phyloP scores from a whole-genome alignment of 208 protist genomes.

The Leishmania tarentolae region DNA sequence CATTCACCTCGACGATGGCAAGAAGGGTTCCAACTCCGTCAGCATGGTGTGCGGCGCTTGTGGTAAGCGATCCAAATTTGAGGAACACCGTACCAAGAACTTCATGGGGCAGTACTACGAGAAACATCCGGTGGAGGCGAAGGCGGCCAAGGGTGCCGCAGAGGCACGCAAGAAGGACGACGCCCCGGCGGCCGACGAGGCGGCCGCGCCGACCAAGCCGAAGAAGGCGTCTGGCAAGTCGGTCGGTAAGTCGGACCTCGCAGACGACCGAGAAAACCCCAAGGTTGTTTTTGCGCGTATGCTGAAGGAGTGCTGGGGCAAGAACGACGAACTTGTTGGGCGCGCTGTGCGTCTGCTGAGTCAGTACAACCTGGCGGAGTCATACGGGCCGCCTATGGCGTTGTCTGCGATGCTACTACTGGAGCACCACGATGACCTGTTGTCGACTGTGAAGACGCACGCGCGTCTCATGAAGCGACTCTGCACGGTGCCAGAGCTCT shows the following conservation, averaged over 20 bases:
- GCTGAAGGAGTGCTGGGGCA: slow-evolving; percentile 46
- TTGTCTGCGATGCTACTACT: slow-evolving; percentile 51
- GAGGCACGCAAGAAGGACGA: slow-evolving; percentile 44
- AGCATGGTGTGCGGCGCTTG: slow-evolving; percentile 78
- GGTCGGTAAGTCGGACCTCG: slow-evolving; percentile 32
- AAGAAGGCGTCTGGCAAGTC: slow-evolving; percentile 24
- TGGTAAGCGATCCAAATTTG: slow-evolving; percentile 45
- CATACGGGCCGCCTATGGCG: slow-evolving; percentile 47
- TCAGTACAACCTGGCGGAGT: slow-evolving; percentile 77
- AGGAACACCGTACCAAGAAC: slow-evolving; percentile 53
- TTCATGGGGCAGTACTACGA: slow-evolving; percentile 73
- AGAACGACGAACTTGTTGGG: slow-evolving; percentile 42
- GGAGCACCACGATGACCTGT: slow-evolving; percentile 43
- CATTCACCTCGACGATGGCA: slow-evolving; percentile 48
- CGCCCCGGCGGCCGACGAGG: slow-evolving; percentile 23
- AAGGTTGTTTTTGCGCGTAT: slow-evolving; percentile 43
- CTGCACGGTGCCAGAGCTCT: slow-evolving; percentile 59
- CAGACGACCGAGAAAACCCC: slow-evolving; percentile 46
- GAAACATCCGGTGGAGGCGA: slow-evolving; percentile 64
- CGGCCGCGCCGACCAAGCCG: slow-evolving; percentile 13
- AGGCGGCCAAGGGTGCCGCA: slow-evolving; percentile 52
- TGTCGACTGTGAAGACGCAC: slow-evolving; percentile 56
- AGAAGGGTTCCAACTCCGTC: slow-evolving; percentile 50
- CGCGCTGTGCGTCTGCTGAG: slow-evolving; percentile 64
- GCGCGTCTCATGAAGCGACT: slow-evolving; percentile 66